Percentiles rank a stretch among this genome's conserved stretches.
These are phyloP conservation scores for Dendrostoma leiphaemia DNA, from an alignment of 2,329 filamentous ascomycete species.

Conservation along the genomic window DNA sequence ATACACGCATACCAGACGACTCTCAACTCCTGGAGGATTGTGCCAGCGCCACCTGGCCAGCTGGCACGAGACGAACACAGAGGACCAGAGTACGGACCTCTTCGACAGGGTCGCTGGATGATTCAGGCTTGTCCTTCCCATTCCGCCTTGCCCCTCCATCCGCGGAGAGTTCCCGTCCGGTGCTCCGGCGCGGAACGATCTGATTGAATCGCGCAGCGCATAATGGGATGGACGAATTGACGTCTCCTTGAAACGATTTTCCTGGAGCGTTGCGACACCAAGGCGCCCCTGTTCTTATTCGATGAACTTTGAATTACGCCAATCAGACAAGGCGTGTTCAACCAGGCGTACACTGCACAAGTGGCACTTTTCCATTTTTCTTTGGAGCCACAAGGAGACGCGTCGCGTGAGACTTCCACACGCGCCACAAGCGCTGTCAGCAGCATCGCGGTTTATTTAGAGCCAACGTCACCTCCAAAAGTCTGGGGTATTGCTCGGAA, in stretches of 20 bases:
- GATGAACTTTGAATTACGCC: not conserved
- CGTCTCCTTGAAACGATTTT: constrained; percentile 17
- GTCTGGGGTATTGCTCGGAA: too few relatives aligned
- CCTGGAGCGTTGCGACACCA: constrained; percentile 9
- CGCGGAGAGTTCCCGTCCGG: not conserved
- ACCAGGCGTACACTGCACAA: not conserved
- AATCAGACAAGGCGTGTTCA: constrained; percentile 1
- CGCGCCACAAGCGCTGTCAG: constrained; percentile 28
- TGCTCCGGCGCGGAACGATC: not conserved
- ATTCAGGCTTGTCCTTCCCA: not conserved
- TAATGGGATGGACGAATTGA: constrained; percentile 4
- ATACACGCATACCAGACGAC: too few relatives aligned
- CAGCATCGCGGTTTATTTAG: not conserved
- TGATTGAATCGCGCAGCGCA: constrained; percentile 4
- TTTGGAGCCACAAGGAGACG: not conserved
- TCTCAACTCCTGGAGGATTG: too few relatives aligned
- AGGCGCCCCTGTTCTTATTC: constrained; percentile 9
- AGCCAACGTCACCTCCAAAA: too few relatives aligned
- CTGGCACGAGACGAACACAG: not conserved
- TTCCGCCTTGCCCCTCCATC: not conserved
- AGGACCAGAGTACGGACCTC: too few relatives aligned
- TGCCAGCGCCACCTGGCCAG: not conserved
- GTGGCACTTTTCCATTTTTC: not conserved
- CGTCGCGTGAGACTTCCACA: constrained; percentile 20
- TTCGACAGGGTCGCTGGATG: too few relatives aligned